Evolutionary conservation across 1,284 basidiomycete genomes (phyloP).

Genomic region (Trichosporon coremiiforme): DNA sequence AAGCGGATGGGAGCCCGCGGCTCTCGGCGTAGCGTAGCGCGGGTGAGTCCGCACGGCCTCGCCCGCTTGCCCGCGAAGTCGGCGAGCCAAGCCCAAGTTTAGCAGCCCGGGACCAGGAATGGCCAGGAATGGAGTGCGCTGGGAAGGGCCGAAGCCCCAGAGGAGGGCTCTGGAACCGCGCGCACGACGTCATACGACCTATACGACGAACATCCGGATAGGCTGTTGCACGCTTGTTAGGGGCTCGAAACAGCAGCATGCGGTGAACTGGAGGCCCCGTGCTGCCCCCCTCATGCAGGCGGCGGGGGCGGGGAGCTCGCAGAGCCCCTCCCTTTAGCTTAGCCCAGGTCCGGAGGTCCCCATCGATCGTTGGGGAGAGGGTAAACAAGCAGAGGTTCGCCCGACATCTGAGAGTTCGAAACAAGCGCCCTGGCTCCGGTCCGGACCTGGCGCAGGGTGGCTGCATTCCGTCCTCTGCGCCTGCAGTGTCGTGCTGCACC

Average conservation of each 20-base stretch:
- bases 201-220: constrained; percentile 1
- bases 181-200: not conserved
- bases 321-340: not conserved
- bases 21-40: not conserved
- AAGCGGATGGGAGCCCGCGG: not conserved
- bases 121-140: not conserved
- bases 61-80: not conserved
- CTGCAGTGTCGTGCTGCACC: not conserved
- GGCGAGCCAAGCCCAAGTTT: not conserved
- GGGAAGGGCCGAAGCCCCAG: not conserved
- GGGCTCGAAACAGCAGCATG: not conserved
- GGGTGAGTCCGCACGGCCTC: not conserved
- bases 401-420: not conserved
- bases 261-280: not conserved
- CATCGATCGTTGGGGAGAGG: not conserved
- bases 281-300: not conserved
- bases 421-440: not conserved
- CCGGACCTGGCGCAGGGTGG: not conserved
- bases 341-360: not conserved
- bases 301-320: not conserved
- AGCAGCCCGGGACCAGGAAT: not conserved
- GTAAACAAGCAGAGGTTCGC: not conserved
- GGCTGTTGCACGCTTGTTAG: not conserved
- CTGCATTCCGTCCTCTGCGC: not conserved
- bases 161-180: not conserved